Evolutionary conservation across 371 early-diverging fungal genomes (phyloP), one percentile per base, ranked within the genome.

Genomic region (Apophysomyces sp.): DNA sequence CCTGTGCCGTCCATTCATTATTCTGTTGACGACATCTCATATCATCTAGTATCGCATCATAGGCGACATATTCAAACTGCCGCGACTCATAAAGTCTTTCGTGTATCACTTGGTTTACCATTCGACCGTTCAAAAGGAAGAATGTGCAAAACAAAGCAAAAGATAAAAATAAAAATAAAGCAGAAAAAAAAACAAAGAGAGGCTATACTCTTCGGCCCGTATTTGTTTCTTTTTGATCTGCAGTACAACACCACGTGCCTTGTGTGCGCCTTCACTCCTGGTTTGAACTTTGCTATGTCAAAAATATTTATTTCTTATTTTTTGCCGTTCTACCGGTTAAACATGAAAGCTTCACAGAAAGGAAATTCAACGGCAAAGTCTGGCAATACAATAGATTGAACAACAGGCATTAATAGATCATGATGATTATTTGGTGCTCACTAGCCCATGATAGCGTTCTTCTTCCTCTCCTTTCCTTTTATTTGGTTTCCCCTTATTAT

Each of bases 61-160:
- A 98, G 60, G 81, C 72, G 29, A 95, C 72, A 73, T 95, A 96
- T 77, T 95, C 89, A 71, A 89, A 88, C 40, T 84, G 74, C 93
- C 95, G 96, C 55, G 92, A 93, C 2, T 83, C 85, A 62, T 89
- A 85, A 21, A 91, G 82, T 41, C 85, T 82, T 21, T 83, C 78
- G 60, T 80, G 69, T n/a, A 95, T 79, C 68, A 91, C 89, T 68
- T 89, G 82, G 27, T 89, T 91, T 76, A 94, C 95, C 81, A 91
- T 92, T 95, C 95, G 54, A 32, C 18, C 29, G 76, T 77, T 27
- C 12, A 16, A 13, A 29, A 30, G 41, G 56, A 39, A n/a, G 21
- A 34, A 34, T 7, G 34, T 7, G 34, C 11, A 5, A 37, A 37
- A 30, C 18, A 27, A 24, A 57, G 28, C 34, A 9, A 37, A 57